Conservation (phyloP, 2,329 filamentous ascomycete genomes). For the Aphanoascus verrucosus region DNA sequence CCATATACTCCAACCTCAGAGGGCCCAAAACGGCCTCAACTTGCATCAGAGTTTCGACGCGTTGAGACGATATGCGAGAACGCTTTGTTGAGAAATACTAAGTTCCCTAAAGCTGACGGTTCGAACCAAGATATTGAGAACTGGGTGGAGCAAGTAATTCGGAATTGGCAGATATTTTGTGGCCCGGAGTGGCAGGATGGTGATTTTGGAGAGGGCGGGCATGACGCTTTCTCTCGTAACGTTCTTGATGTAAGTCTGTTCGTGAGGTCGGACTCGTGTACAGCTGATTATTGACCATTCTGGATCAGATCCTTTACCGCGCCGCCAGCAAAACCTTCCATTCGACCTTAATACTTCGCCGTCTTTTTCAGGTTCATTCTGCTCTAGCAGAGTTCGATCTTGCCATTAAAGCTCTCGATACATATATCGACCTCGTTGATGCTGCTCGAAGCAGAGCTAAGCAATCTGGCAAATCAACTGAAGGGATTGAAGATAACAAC, state of each 20-base stretch:
- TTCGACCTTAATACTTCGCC: conserved; percentile 75
- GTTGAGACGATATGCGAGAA: conserved; percentile 72
- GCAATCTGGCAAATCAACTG: conserved; percentile 51
- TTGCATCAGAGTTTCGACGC: conserved; percentile 65
- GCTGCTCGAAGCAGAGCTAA: conserved; percentile 74
- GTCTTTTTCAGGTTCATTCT: conserved; percentile 79
- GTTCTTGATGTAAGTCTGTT: conserved; percentile 53
- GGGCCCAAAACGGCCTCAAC: conserved; percentile 46
- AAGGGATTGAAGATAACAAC: conserved; percentile 69
- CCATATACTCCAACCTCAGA: conserved; percentile 29
- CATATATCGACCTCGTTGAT: conserved; percentile 79
- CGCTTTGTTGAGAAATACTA: conserved; percentile 63
- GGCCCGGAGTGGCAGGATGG: conserved; percentile 69
- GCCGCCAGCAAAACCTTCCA: conserved; percentile 91
- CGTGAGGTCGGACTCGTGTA: neutral
- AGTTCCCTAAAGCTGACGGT: conserved; percentile 75
- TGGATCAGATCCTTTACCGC: conserved; percentile 62
- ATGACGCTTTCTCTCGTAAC: conserved; percentile 60
- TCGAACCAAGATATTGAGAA: conserved; percentile 67
- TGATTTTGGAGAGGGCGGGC: conserved; percentile 72
- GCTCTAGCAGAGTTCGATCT: conserved; percentile 84
- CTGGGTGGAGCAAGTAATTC: conserved; percentile 68
- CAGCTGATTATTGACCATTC: neutral
- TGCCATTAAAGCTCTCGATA: conserved; percentile 80
- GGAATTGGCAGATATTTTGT: conserved; percentile 75